Evolutionary conservation across 2,329 filamentous ascomycete genomes (phyloP), one percentile per base, ranked within the genome.

Genomic region (Aspergillus neoniger): DNA sequence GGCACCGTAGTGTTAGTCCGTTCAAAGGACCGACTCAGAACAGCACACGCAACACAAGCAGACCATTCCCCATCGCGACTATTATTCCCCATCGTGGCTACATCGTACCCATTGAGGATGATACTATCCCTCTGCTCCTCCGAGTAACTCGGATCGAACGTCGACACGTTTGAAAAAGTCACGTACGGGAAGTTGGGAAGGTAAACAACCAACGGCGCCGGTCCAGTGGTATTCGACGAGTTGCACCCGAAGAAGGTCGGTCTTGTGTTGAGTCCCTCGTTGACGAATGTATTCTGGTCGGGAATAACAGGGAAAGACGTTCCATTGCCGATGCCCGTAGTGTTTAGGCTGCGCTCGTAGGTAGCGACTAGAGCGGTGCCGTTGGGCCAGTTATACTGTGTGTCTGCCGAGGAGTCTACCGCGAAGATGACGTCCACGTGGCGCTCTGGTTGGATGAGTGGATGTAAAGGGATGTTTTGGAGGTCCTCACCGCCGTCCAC

Each of bases 181-280:
- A 88, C 83, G 77, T 95, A 96, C 2, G 92, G 92, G n/a, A 88
- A 83, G 71, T 94, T 95, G 59, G 94, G 91, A 52, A 98, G 76
- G 79, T 97, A 98, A 61, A 96, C 90, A 62, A 96, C 80, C 1
- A 96, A 79, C 0, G 92, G 92, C 0, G 71, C 62, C 4, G 78
- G 69, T 5, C 75, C 74, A 0, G 86, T 86, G 48, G 84, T 81
- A 74, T 91, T 91, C 41, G 78, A 79, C 21, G 80, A 79, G 70
- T 91, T 78, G 75, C 91, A 94, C 28, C 91, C 91, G 72, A 94
- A 94, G 79, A 93, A 92, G 0, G 88, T 88, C 0, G 91, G 90
- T 1, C 81, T 82, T 61, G 80, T 83, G 79, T 92, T 93, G 5
- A 93, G 78, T 3, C 88, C 88, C 0, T 90, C 80, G 69, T 91